A percentile compares a stretch with the other conserved stretches of the same genome.
These are phyloP conservation scores for Geotrichum phurueaensis DNA, from an alignment of 1,139 yeast species.

Conservation along the genomic window DNA sequence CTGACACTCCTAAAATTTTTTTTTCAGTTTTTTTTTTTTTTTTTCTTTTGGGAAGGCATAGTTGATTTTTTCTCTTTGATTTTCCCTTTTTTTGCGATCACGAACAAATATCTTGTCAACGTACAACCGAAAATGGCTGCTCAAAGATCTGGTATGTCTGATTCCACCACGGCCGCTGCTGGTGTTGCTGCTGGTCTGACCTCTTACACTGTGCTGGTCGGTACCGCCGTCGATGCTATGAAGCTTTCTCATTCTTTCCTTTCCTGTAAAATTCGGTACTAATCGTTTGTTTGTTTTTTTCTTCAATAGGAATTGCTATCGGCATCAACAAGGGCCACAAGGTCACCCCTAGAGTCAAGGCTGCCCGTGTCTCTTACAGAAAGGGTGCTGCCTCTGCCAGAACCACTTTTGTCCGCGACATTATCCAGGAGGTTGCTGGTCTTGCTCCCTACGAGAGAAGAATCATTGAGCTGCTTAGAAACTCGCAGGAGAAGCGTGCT, in stretches of 20 bases:
- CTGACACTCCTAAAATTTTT: background rate
- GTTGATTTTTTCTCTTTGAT: background rate
- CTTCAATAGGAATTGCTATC: slow-evolving; percentile 77
- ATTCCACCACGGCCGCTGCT: too few species aligned
- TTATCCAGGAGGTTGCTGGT: slow-evolving; percentile 96
- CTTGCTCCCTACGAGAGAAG: slow-evolving; percentile 99
- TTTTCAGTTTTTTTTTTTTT: too few species aligned
- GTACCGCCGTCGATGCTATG: too few species aligned
- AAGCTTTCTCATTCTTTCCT: background rate
- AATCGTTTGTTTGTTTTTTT: too few species aligned
- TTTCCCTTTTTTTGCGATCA: background rate
- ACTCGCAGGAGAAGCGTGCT: slow-evolving; percentile 99
- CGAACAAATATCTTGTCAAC: background rate
- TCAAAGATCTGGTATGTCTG: slow-evolving; percentile 40
- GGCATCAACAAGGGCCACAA: slow-evolving; percentile 99
- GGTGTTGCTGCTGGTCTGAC: too few species aligned
- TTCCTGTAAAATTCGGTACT: too few species aligned
- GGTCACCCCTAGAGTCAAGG: slow-evolving; percentile 87
- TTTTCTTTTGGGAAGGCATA: background rate
- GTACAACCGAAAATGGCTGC: slow-evolving; percentile 35
- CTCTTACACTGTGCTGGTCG: too few species aligned
- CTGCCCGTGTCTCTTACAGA: slow-evolving; percentile 93
- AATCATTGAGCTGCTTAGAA: slow-evolving; percentile 98
- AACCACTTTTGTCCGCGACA: slow-evolving; percentile 89
- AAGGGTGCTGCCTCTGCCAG: slow-evolving; percentile 97